Evolutionary conservation across 768 basidiomycete species (phyloP).

Genomic region (Wakefieldia striispora): DNA sequence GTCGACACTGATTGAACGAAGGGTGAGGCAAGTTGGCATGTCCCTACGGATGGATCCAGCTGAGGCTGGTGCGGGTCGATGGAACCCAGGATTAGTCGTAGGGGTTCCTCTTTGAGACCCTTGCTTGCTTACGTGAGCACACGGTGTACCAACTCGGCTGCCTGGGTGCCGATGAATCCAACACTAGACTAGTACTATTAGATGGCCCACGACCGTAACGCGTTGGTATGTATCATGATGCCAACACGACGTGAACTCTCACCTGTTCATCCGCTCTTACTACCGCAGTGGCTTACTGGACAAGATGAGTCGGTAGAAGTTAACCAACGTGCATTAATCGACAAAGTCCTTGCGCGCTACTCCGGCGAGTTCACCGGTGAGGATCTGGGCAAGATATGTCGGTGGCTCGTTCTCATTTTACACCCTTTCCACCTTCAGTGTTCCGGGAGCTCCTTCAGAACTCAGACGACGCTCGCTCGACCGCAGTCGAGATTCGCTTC

Average conservation of each 20-base stretch:
- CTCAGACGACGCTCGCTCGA: conserved; percentile 86
- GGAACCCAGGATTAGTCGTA: no score
- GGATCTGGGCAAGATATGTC: background rate
- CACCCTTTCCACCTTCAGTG: conserved; percentile 31
- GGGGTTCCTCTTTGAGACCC: no score
- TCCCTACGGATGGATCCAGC: no score
- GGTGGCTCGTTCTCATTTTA: background rate
- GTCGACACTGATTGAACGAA: no score
- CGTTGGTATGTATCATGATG: conserved; percentile 28
- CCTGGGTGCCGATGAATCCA: no score
- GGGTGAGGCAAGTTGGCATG: no score
- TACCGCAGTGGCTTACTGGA: conserved; percentile 51
- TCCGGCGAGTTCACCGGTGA: conserved; percentile 87
- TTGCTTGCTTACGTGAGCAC: no score
- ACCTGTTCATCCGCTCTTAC: background rate
- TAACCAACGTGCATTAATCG: conserved; percentile 94
- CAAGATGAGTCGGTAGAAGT: conserved; percentile 85
- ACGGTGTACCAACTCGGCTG: no score
- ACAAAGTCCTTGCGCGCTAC: conserved; percentile 95
- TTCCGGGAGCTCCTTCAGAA: conserved; percentile 92
- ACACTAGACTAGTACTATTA: no score
- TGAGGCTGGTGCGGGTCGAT: no score
- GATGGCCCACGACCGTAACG: conserved; percentile 31
- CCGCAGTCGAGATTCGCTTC: conserved; percentile 75
- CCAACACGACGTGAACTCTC: background rate